Evolutionary conservation across 163 green algal species (phyloP).

Genomic region (Scenedesmus sp.): DNA sequence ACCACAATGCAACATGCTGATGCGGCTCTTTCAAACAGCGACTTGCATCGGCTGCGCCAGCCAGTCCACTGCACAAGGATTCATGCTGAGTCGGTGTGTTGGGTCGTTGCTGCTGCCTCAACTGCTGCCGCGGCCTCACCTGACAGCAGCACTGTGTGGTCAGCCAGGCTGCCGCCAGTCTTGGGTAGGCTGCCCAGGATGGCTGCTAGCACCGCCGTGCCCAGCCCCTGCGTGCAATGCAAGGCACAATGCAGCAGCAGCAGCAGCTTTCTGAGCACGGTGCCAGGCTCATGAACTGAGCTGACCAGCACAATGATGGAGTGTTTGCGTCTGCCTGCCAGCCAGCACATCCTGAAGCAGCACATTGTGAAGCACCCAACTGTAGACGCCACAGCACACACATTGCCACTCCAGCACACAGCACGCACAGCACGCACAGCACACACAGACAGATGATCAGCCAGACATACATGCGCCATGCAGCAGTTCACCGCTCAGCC

Average conservation of each 20-base stretch:
- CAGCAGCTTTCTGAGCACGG: background rate
- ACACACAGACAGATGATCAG: background rate
- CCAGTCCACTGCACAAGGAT: no score
- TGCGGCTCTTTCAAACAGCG: background rate
- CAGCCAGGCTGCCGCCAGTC: slow-evolving; percentile 70
- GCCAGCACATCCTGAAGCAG: no score
- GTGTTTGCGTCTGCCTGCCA: background rate
- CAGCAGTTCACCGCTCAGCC: no score
- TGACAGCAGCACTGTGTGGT: slow-evolving; percentile 78
- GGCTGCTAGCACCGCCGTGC: slow-evolving; percentile 71
- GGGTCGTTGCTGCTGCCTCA: background rate
- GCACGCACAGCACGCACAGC: slow-evolving; percentile 59
- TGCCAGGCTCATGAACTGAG: background rate
- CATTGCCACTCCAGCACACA: slow-evolving; percentile 15
- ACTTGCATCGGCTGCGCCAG: background rate
- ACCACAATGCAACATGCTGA: background rate
- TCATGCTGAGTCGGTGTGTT: background rate
- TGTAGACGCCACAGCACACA: no score
- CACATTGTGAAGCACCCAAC: no score
- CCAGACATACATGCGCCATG: no score
- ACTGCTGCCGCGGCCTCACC: slow-evolving; percentile 54
- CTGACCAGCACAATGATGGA: background rate
- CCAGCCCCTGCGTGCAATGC: slow-evolving; percentile 56
- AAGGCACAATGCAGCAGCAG: background rate
- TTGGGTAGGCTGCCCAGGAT: slow-evolving; percentile 77